A percentile compares a stretch with the other conserved stretches of the same genome.
These are phyloP conservation scores for Colletotrichum higginsianum DNA, from an alignment of 2,329 filamentous ascomycete species.

Conservation along the genomic window DNA sequence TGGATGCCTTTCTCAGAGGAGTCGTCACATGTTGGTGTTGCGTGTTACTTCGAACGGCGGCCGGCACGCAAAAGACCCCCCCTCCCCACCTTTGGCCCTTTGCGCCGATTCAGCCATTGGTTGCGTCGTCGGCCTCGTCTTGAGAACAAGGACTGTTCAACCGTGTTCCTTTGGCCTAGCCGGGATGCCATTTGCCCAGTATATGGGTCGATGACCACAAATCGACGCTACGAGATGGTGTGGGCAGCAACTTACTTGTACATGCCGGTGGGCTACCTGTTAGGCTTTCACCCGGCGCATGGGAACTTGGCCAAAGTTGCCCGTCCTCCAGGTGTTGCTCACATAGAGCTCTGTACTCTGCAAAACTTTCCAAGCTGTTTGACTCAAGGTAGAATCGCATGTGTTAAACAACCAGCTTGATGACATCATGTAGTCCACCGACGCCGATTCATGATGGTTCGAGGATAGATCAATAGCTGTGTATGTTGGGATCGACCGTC, in stretches of 20 bases:
- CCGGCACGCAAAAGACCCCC: neutral
- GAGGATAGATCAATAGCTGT: neutral
- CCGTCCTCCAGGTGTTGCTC: neutral
- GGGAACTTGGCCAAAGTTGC: neutral
- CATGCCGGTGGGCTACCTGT: slow-evolving; percentile 26
- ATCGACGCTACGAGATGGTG: slow-evolving; percentile 23
- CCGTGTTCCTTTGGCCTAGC: neutral
- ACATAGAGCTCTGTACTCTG: neutral
- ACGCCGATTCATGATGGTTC: neutral
- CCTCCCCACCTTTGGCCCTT: neutral
- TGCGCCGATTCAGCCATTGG: slow-evolving; percentile 30
- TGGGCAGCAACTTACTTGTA: slow-evolving; percentile 28
- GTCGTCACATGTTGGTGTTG: slow-evolving; percentile 2
- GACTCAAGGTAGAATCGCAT: neutral
- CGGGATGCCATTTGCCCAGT: neutral
- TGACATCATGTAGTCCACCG: neutral
- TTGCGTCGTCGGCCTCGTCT: slow-evolving; percentile 7
- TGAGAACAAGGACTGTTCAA: slow-evolving; percentile 5
- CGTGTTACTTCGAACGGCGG: slow-evolving; percentile 6
- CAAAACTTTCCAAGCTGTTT: neutral
- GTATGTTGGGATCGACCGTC: neutral
- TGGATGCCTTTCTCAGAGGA: neutral
- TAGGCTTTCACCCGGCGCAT: slow-evolving; percentile 14
- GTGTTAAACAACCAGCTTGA: neutral
- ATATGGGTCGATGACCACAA: slow-evolving; percentile 14